Evolutionary conservation across 2,329 filamentous ascomycete genomes (phyloP).

Genomic region (Drechslerella coelobrocha): DNA sequence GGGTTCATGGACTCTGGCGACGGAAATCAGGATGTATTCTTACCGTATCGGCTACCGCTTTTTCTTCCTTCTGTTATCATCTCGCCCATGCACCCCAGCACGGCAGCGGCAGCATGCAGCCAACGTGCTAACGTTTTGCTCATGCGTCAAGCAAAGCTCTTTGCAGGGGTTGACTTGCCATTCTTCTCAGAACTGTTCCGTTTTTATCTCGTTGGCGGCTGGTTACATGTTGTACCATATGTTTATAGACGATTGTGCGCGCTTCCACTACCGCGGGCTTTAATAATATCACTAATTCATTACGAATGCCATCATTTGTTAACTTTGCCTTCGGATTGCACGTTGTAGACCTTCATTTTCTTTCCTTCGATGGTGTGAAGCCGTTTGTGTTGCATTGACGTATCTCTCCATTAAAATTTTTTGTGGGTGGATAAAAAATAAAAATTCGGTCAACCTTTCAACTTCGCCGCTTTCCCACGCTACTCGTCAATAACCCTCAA

Average conservation of each 20-base stretch:
- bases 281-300: slow-evolving; percentile 37
- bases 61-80: slow-evolving; percentile 10
- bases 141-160: too few species aligned
- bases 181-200: slow-evolving; percentile 7
- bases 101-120: too few species aligned
- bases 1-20: slow-evolving; percentile 1
- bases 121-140: too few species aligned
- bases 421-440: slow-evolving; percentile 6
- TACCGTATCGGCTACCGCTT: slow-evolving; percentile 1
- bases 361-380: too few species aligned
- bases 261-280: neutral
- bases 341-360: neutral
- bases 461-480: neutral
- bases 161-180: neutral
- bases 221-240: slow-evolving; percentile 20
- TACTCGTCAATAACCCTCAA: neutral
- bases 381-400: neutral
- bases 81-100: too few species aligned
- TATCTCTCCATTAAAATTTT: neutral
- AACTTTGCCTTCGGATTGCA: too few species aligned
- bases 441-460: too few species aligned
- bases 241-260: slow-evolving; percentile 38
- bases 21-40: slow-evolving; percentile 8
- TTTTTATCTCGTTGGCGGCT: slow-evolving; percentile 10
- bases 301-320: too few species aligned